Evolutionary conservation across 306 rosid genomes (phyloP).

Genomic region (Corylus americana): DNA sequence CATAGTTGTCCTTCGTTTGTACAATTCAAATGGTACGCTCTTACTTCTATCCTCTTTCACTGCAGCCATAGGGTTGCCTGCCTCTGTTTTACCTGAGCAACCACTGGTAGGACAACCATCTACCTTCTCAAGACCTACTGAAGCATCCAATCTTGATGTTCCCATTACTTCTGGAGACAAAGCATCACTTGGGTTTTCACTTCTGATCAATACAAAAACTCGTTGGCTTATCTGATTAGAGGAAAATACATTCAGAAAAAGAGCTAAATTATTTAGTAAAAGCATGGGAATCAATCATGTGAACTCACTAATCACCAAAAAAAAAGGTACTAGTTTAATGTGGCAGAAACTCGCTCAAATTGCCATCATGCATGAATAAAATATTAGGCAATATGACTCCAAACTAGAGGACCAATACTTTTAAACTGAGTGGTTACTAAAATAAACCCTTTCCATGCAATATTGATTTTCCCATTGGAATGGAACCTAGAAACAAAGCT

Average conservation of each 20-base stretch:
- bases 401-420: neutral
- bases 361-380: neutral
- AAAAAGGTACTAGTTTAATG: neutral
- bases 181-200: constrained; percentile 34
- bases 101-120: constrained; percentile 18
- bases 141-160: constrained; percentile 31
- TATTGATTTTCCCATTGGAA: neutral
- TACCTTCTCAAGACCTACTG: constrained; percentile 30
- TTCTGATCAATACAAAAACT: constrained; percentile 70
- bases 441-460: neutral
- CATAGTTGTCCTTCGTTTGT: constrained; percentile 76
- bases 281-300: neutral
- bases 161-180: constrained; percentile 45
- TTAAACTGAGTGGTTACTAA: neutral
- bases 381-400: neutral
- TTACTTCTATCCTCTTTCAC: constrained; percentile 41
- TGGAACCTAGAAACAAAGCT: neutral
- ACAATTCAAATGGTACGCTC: constrained; percentile 74
- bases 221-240: constrained; percentile 80
- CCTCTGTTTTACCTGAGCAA: constrained; percentile 34
- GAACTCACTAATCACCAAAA: neutral
- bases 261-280: neutral
- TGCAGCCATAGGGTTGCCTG: constrained; percentile 28
- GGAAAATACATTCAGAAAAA: constrained; percentile 26
- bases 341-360: neutral